Evolutionary conservation across 768 basidiomycete species (phyloP), one percentile per base, ranked within the genome.

Genomic region (Candolleomyces aberdarensis): DNA sequence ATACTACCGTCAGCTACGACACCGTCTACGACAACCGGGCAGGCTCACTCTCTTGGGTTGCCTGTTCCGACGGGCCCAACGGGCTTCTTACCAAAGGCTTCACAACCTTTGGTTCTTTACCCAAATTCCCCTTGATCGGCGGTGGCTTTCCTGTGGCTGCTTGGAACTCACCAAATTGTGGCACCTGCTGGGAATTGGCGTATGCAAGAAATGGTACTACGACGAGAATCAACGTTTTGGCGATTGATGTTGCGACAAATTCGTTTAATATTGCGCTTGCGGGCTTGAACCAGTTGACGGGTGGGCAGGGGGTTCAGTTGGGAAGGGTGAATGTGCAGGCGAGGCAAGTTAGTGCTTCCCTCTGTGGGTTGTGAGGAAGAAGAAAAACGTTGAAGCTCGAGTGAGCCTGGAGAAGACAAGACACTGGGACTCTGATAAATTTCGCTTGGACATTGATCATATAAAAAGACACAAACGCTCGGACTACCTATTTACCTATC

Each of bases 41-140:
- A 9, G 67, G 66, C n/a, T 80, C 80, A 6, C 74, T 87, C 22
- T 57, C 67, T 63, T 70, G 62, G 17, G 78, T 80, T 43, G 75
- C 80, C 6, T 82, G 80, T 68, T 82, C 80, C 11, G 67, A 82
- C 61, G 85, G 86, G 6, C 56, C 67, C n/a, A 74, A 85, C 58
- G 86, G 86, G 8, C 73, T 88, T 17, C 39, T 78, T 19, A 75
- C 76, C 3, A 72, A 70, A 13, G 74, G 73, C 8, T 87, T 76
- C 72, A 76, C 72, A 1, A 85, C 80, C 41, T 83, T 87, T 51
- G 77, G 74, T 8, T 71, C 74, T 31, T 70, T 89, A 26, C 85
- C 86, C 6, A 75, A 71, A 49, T 89, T 85, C 76, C 85, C 87
- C 2, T 67, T 76, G 70, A 84, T 89, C 66, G 86, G 85, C 31